Base-by-base conservation (phyloP, 2,329 filamentous ascomycete species). In the Calonectria honghensis region DNA sequence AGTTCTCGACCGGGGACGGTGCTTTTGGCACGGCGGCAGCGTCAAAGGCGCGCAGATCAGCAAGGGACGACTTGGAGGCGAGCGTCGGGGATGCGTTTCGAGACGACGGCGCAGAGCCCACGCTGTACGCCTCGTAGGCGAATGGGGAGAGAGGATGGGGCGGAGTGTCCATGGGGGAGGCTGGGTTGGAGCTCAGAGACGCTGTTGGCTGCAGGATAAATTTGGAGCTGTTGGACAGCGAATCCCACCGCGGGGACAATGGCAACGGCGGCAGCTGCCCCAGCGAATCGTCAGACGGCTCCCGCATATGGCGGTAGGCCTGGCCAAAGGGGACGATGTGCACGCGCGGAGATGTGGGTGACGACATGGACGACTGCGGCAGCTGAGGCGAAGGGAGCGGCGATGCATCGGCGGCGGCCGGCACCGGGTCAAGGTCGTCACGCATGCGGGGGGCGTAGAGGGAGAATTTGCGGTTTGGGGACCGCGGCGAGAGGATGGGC, bases 1-100 rank as follows among this genome's bases (percentile, higher is more conserved):
- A 92, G 82, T 92, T 92, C 79, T 89, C 88, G 59, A 90, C 85
- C 59, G 82, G 80, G 76, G 84, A 82, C 52, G 90, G 85, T 61
- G 82, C 79, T 76, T 84, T 82, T 64, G 81, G 87, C 48, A 90
- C 84, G 61, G 82, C 80, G 77, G 85, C 83, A 68, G 80, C 82
- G 63, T 86, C 84, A 65, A 83, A 80, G 82, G 79, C 76, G 54
- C 86, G 82, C 73, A 84, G 76, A 70, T 86, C 84, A 57, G 80
- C 72, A 48, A 81, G 77, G 52, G 84, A 84, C 59, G 83, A 81
- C 71, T 85, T 83, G 41, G 81, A 76, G 57, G 74, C 80, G 68
- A 85, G 70, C 72, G 78, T 81, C 64, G 84, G 83, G 66, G 81
- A 82, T 69, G 79, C 79, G 72, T 81, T 80, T 75, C 80, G 80